These are phyloP conservation scores for Thalassiosira allenii DNA, from an alignment of 352 stramenopile genomes.

Conservation along the genomic window DNA sequence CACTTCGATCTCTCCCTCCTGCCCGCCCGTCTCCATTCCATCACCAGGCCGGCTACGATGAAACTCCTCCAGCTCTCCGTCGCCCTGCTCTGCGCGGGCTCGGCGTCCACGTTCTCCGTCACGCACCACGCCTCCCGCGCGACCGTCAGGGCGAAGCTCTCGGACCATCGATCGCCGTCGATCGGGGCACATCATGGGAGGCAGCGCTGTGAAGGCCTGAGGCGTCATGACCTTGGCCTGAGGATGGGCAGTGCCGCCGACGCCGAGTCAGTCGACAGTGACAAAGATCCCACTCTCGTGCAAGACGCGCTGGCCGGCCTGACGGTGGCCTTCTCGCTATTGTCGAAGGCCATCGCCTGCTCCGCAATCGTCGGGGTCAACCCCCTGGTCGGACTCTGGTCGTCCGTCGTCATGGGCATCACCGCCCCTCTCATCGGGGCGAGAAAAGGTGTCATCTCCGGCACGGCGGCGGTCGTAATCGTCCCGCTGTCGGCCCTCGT, in stretches of 20 bases:
- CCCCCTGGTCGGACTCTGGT: slow-evolving; percentile 57
- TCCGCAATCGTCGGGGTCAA: slow-evolving; percentile 55
- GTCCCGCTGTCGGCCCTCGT: slow-evolving; percentile 48
- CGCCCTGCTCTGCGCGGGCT: neutral
- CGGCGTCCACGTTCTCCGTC: neutral
- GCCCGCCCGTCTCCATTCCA: too few relatives aligned
- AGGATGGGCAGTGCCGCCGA: neutral
- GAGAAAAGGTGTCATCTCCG: slow-evolving; percentile 46
- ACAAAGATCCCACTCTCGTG: slow-evolving; percentile 8
- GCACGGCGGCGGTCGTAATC: slow-evolving; percentile 48
- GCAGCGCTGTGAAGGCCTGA: neutral
- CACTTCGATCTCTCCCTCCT: too few relatives aligned
- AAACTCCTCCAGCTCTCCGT: neutral
- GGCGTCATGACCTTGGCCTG: neutral
- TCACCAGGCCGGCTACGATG: slow-evolving; percentile 11
- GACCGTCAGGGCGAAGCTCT: neutral
- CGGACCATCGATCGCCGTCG: neutral
- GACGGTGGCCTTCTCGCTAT: slow-evolving; percentile 56
- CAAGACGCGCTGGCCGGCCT: slow-evolving; percentile 50
- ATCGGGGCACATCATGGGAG: neutral
- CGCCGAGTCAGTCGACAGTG: neutral
- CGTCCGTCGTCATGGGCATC: slow-evolving; percentile 54
- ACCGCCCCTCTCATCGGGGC: slow-evolving; percentile 37
- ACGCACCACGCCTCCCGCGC: neutral
- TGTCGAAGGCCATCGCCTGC: slow-evolving; percentile 61